A percentile compares a stretch with the other conserved stretches of the same genome.
Evolutionary conservation across 805 yeast genomes (phyloP).

Genomic region (Saccharomycopsis sp.): DNA sequence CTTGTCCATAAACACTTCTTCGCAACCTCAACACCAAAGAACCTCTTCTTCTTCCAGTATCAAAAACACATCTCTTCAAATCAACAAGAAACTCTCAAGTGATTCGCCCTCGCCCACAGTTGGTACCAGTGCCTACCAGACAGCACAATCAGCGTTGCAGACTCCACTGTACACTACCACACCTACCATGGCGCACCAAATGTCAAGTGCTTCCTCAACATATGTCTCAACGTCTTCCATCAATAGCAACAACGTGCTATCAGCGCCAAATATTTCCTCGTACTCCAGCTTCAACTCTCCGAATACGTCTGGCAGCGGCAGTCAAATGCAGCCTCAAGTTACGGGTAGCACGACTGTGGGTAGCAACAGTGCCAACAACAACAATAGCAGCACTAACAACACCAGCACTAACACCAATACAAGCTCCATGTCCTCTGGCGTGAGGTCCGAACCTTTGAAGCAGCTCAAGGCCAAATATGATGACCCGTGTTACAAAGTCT

Average conservation of each 20-base stretch:
- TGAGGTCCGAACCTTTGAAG: constrained; percentile 24
- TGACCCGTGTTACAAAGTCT: constrained; percentile 81
- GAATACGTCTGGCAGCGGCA: too few species aligned
- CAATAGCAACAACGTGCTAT: not conserved
- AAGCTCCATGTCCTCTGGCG: not conserved
- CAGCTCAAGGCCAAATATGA: constrained; percentile 32
- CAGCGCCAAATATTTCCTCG: constrained; percentile 8
- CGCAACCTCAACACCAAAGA: constrained; percentile 5
- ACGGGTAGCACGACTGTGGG: too few species aligned
- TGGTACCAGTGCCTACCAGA: constrained; percentile 14
- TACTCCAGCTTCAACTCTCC: constrained; percentile 11
- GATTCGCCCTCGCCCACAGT: constrained; percentile 17
- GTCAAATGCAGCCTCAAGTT: too few species aligned
- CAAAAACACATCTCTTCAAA: constrained; percentile 3
- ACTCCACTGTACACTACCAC: constrained; percentile 15
- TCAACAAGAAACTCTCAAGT: constrained; percentile 4
- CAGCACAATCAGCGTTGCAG: constrained; percentile 17
- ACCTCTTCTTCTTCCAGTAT: constrained; percentile 11
- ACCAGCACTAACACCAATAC: too few species aligned
- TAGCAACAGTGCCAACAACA: too few species aligned
- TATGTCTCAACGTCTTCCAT: too few species aligned
- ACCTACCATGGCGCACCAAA: constrained; percentile 8
- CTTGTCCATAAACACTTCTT: not conserved
- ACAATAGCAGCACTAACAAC: too few species aligned
- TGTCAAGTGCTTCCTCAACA: constrained; percentile 7